phyloP scores from a whole-genome alignment of 768 basidiomycete species.

The Russula sp. region DNA sequence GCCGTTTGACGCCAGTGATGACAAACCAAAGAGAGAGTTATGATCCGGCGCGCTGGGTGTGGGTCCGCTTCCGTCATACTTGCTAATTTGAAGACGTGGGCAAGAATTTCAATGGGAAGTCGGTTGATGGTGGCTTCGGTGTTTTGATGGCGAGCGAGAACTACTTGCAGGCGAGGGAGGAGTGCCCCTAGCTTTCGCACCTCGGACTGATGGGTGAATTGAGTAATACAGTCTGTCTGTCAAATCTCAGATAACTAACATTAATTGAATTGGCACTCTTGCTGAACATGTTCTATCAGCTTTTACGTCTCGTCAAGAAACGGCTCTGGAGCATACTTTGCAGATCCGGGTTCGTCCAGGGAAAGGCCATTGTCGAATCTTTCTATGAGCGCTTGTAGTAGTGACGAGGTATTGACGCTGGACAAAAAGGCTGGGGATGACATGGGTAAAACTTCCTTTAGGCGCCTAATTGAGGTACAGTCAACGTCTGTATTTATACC shows the following conservation, averaged over 20 bases:
- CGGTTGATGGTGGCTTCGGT: conserved; percentile 11
- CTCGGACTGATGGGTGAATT: conserved; percentile 13
- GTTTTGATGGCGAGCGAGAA: conserved; percentile 20
- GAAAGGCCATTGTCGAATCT: conserved; percentile 15
- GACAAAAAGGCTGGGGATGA: conserved; percentile 16
- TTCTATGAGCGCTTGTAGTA: conserved; percentile 18
- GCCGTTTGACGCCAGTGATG: conserved; percentile 24
- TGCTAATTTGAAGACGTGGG: conserved; percentile 20
- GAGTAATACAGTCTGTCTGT: not conserved
- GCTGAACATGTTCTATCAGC: conserved; percentile 1
- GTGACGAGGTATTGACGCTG: conserved; percentile 7
- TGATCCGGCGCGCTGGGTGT: conserved; percentile 16
- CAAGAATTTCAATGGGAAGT: conserved; percentile 21
- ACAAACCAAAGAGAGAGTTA: conserved; percentile 23
- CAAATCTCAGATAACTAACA: conserved; percentile 1
- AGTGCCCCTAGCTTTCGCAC: conserved; percentile 17
- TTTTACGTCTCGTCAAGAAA: not conserved
- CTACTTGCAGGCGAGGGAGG: conserved; percentile 20
- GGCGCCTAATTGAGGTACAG: conserved; percentile 16
- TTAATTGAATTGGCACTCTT: conserved; percentile 1
- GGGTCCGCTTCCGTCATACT: conserved; percentile 7
- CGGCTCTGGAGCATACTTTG: conserved; percentile 3
- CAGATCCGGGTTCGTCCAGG: conserved; percentile 6
- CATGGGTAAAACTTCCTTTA: conserved; percentile 14
- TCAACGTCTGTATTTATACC: conserved; percentile 20